These are phyloP conservation scores for Cryptococcus jaspeensis DNA, from an alignment of 1,284 basidiomycete genomes.

Conservation along the genomic window DNA sequence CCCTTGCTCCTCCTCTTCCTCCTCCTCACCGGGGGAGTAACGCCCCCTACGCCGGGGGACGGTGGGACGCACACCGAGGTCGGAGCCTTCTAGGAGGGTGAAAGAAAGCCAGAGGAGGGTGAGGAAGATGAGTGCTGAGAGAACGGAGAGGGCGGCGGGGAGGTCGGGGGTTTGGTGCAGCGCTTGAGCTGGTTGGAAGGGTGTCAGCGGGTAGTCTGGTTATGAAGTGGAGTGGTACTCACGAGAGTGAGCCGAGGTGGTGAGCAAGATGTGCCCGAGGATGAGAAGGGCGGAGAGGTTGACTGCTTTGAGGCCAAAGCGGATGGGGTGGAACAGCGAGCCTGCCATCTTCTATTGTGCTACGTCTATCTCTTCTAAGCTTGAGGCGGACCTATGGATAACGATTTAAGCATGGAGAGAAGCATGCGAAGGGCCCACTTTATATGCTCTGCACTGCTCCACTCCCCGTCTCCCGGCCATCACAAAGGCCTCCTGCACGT, in stretches of 20 bases:
- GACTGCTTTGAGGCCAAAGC: conserved; percentile 15
- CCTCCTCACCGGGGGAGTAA: neutral
- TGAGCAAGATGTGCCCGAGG: conserved; percentile 22
- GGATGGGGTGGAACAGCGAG: conserved; percentile 12
- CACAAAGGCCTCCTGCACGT: too few relatives aligned
- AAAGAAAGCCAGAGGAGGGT: conserved; percentile 32
- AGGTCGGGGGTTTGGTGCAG: conserved; percentile 2
- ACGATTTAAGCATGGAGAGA: too few relatives aligned
- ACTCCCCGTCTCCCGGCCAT: too few relatives aligned
- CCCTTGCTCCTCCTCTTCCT: neutral
- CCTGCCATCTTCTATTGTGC: neutral
- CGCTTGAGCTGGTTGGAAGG: neutral
- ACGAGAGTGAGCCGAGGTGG: conserved; percentile 16
- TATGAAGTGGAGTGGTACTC: conserved; percentile 7
- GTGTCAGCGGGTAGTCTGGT: neutral
- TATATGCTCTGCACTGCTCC: too few relatives aligned
- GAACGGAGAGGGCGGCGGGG: conserved; percentile 3
- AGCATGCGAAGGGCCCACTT: too few relatives aligned
- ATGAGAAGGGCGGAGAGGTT: conserved; percentile 19
- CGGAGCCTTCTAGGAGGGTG: conserved; percentile 23
- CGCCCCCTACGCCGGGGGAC: neutral
- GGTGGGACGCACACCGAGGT: neutral
- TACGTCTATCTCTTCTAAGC: too few relatives aligned
- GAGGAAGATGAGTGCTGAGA: conserved; percentile 27
- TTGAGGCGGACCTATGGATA: too few relatives aligned